Conservation (phyloP, 208 protist genomes). For the Trypanosoma lewisi region DNA sequence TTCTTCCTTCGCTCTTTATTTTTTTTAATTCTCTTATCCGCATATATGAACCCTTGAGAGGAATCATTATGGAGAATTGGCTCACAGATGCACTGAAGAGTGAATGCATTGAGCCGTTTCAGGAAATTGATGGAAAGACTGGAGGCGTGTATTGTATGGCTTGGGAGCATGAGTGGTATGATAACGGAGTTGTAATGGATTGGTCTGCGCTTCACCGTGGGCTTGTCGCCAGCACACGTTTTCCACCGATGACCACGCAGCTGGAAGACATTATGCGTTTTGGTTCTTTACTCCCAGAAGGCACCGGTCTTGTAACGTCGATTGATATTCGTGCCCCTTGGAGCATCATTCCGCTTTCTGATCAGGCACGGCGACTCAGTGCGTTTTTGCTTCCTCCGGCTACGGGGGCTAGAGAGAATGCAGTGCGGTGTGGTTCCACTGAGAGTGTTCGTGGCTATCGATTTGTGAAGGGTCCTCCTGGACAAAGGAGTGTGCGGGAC, state of each 20-base stretch:
- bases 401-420: background rate
- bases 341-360: slow-evolving; percentile 47
- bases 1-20: background rate
- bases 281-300: background rate
- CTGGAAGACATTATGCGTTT: slow-evolving; percentile 14
- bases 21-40: slow-evolving; percentile 1
- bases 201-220: slow-evolving; percentile 58
- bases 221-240: slow-evolving; percentile 14
- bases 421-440: background rate
- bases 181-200: slow-evolving; percentile 59
- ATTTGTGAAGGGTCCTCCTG: slow-evolving; percentile 53
- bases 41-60: background rate
- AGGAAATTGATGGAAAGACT: slow-evolving; percentile 5
- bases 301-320: slow-evolving; percentile 29
- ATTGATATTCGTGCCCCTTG: slow-evolving; percentile 51
- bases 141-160: slow-evolving; percentile 43
- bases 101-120: slow-evolving; percentile 27
- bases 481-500: slow-evolving; percentile 39
- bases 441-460: slow-evolving; percentile 25
- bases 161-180: slow-evolving; percentile 55
- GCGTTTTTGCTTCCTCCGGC: slow-evolving; percentile 27
- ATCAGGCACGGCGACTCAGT: slow-evolving; percentile 49
- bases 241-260: background rate
- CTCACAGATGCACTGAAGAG: slow-evolving; percentile 24
- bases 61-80: slow-evolving; percentile 46